A percentile compares a stretch with the other conserved stretches of the same genome.
phyloP scores from a whole-genome alignment of 2,329 filamentous ascomycete species.

The Diaporthe amygdali region DNA sequence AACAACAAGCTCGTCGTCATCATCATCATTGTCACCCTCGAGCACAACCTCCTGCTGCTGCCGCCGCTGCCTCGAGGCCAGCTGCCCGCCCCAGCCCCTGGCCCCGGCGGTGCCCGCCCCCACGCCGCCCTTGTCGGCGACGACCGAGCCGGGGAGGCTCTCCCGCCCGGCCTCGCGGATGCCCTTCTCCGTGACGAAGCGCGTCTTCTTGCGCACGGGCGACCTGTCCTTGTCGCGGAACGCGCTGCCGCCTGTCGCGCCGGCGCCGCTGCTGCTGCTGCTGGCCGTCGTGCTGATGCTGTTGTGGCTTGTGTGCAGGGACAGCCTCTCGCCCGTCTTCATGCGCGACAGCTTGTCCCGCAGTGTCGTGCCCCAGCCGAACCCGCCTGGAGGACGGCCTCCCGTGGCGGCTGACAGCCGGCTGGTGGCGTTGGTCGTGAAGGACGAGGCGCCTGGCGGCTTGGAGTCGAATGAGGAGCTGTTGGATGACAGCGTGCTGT shows the following conservation, averaged over 20 bases:
- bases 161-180: conserved; percentile 79
- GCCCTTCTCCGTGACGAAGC: conserved; percentile 79
- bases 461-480: conserved; percentile 24
- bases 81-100: neutral
- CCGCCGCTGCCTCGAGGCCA: neutral
- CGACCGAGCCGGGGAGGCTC: conserved; percentile 51
- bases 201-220: conserved; percentile 73
- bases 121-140: neutral
- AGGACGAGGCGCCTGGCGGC: neutral
- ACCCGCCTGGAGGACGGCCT: conserved; percentile 29
- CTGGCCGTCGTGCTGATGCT: conserved; percentile 36
- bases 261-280: conserved; percentile 24
- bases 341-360: conserved; percentile 63
- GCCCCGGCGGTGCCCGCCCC: neutral
- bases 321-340: conserved; percentile 59
- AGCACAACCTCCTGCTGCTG: conserved; percentile 39
- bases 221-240: conserved; percentile 36
- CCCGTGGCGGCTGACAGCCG: neutral
- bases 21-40: conserved; percentile 50
- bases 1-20: conserved; percentile 49
- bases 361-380: conserved; percentile 64
- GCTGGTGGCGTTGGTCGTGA: neutral
- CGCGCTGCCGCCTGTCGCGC: neutral
- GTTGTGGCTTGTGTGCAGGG: conserved; percentile 21
- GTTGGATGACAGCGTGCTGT: conserved; percentile 48